These are phyloP conservation scores for Endothia cerciana DNA, from an alignment of 2,329 filamentous ascomycete genomes.

Conservation along the genomic window DNA sequence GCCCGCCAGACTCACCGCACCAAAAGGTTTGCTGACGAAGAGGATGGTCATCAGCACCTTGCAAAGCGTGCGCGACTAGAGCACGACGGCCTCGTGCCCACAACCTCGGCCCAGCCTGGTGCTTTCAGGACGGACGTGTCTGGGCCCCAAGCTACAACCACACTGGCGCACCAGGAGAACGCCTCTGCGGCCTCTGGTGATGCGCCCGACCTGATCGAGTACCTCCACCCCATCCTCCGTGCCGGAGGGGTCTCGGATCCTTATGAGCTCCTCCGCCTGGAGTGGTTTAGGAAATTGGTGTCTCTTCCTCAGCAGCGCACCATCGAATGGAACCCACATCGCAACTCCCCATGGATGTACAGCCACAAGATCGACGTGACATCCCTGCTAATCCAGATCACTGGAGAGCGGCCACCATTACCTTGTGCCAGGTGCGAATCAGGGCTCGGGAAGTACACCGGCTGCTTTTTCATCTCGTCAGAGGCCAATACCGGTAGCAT, in stretches of 20 bases:
- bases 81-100: neutral
- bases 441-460: conserved; percentile 5
- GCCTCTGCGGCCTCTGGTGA: neutral
- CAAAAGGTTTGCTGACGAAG: neutral
- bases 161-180: too few relatives aligned
- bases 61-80: neutral
- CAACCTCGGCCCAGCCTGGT: neutral
- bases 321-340: conserved; percentile 14
- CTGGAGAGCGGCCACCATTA: conserved; percentile 3
- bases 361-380: conserved; percentile 7
- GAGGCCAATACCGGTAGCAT: neutral
- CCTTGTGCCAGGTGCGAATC: conserved; percentile 13
- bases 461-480: conserved; percentile 13
- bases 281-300: neutral
- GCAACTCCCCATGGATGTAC: conserved; percentile 2
- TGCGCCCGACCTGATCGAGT: neutral
- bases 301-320: conserved; percentile 9
- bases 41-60: neutral
- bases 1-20: too few relatives aligned
- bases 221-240: conserved; percentile 9
- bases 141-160: neutral
- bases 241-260: conserved; percentile 4
- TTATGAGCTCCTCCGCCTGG: neutral
- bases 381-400: conserved; percentile 15
- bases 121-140: neutral